Conservation (phyloP, 2,329 filamentous ascomycete genomes). For the Raffaelea ambrosiae region DNA sequence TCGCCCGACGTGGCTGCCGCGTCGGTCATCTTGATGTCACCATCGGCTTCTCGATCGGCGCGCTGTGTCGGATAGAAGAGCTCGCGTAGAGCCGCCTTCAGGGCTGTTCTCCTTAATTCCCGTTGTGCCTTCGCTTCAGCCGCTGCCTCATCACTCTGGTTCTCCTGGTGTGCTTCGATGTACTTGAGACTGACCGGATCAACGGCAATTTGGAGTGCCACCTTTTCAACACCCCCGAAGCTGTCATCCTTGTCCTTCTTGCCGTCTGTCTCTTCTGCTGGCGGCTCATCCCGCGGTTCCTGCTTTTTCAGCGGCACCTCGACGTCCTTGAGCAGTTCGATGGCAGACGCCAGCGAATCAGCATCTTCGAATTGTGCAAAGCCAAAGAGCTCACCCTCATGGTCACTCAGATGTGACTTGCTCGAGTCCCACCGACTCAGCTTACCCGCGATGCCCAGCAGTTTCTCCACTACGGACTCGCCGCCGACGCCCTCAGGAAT, state of each 20-base stretch:
- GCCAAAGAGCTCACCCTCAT: constrained; percentile 79
- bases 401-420: constrained; percentile 49
- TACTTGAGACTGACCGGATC: constrained; percentile 80
- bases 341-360: constrained; percentile 75
- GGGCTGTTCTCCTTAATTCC: constrained; percentile 57
- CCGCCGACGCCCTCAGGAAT: constrained; percentile 71
- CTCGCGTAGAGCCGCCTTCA: constrained; percentile 61
- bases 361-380: constrained; percentile 94
- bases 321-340: constrained; percentile 75
- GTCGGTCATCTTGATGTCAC: constrained; percentile 63
- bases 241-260: constrained; percentile 29
- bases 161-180: constrained; percentile 70
- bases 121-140: constrained; percentile 60
- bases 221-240: constrained; percentile 56
- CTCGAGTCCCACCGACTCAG: constrained; percentile 80
- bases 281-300: constrained; percentile 31
- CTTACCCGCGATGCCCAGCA: constrained; percentile 68
- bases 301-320: constrained; percentile 76
- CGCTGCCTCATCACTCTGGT: constrained; percentile 53
- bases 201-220: constrained; percentile 62
- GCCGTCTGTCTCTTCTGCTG: constrained; percentile 24
- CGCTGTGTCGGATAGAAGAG: constrained; percentile 59
- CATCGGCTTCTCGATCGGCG: constrained; percentile 49
- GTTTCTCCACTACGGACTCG: constrained; percentile 69
- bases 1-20: constrained; percentile 41